These are phyloP conservation scores for Rhizomucor pusillus DNA, from an alignment of 371 early-diverging fungal genomes.

Conservation along the genomic window DNA sequence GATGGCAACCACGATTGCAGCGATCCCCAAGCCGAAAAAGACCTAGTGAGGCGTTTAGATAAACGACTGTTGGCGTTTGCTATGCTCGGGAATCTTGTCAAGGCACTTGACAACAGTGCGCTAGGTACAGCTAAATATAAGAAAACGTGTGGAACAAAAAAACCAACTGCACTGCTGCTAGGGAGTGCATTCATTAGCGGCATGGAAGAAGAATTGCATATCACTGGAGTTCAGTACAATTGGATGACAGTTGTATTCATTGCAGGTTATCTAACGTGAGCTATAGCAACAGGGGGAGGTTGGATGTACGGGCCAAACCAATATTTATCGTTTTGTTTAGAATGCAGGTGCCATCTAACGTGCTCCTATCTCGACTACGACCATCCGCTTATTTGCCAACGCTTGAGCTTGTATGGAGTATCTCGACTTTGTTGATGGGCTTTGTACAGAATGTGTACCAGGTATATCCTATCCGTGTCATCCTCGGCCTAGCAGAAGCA, in stretches of 20 bases:
- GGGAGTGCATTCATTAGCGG: slow-evolving; percentile 51
- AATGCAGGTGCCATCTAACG: slow-evolving; percentile 63
- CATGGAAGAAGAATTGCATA: slow-evolving; percentile 46
- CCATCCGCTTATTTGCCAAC: slow-evolving; percentile 54
- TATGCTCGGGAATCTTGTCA: slow-evolving; percentile 34
- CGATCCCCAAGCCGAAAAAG: slow-evolving; percentile 22
- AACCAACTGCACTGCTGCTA: neutral
- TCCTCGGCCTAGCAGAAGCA: slow-evolving; percentile 63
- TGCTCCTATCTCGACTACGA: slow-evolving; percentile 48
- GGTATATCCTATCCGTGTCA: slow-evolving; percentile 49
- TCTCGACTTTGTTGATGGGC: slow-evolving; percentile 58
- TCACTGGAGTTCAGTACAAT: slow-evolving; percentile 39
- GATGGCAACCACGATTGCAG: slow-evolving; percentile 1
- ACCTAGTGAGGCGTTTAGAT: slow-evolving; percentile 31
- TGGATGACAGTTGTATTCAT: slow-evolving; percentile 46
- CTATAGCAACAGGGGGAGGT: no score
- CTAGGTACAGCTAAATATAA: slow-evolving; percentile 20
- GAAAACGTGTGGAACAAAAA: neutral
- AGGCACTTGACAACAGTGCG: slow-evolving; percentile 38
- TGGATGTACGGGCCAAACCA: no score
- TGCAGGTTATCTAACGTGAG: slow-evolving; percentile 37
- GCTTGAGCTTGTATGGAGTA: slow-evolving; percentile 54
- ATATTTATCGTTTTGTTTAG: slow-evolving; percentile 12
- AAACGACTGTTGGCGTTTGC: slow-evolving; percentile 36
- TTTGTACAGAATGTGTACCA: slow-evolving; percentile 48